Percentiles rank a stretch among this genome's conserved stretches.
Conservation (phyloP, 2,329 filamentous ascomycete species). For the Cladosporium colombiae region DNA sequence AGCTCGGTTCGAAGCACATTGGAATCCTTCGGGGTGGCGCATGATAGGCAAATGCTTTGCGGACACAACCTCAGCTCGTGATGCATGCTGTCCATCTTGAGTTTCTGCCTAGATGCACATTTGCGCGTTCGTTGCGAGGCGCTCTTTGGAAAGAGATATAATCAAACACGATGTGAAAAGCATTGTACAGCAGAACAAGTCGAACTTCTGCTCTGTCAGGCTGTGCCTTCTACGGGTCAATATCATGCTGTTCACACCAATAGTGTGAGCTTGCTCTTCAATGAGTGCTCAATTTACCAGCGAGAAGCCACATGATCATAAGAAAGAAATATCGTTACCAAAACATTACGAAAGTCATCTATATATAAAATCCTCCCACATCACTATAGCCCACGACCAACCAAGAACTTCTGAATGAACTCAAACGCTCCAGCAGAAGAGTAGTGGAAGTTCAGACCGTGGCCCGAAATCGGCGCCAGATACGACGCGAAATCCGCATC, state of each 20-base stretch:
- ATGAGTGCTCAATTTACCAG: no score
- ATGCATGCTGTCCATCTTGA: not conserved
- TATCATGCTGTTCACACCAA: no score
- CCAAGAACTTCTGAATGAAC: constrained; percentile 33
- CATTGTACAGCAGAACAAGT: no score
- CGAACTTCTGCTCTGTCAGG: no score
- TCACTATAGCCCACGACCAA: not conserved
- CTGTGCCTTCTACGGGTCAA: no score
- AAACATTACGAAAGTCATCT: constrained; percentile 1
- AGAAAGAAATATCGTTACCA: not conserved
- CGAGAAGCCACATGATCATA: not conserved
- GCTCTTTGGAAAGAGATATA: no score
- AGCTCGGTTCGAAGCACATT: not conserved
- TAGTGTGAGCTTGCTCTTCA: no score
- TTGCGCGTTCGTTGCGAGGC: no score
- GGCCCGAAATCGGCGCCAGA: constrained; percentile 31
- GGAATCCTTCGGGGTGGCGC: not conserved
- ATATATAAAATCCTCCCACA: not conserved
- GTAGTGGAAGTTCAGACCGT: constrained; percentile 38
- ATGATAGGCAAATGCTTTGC: not conserved
- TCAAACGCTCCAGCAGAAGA: constrained; percentile 32
- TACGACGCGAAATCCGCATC: constrained; percentile 25
- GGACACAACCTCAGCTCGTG: not conserved
- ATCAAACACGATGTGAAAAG: no score
- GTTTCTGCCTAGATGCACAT: no score